Evolutionary conservation across 2,329 filamentous ascomycete genomes (phyloP), one percentile per base, ranked within the genome.

Genomic region (Colletotrichum limetticola): DNA sequence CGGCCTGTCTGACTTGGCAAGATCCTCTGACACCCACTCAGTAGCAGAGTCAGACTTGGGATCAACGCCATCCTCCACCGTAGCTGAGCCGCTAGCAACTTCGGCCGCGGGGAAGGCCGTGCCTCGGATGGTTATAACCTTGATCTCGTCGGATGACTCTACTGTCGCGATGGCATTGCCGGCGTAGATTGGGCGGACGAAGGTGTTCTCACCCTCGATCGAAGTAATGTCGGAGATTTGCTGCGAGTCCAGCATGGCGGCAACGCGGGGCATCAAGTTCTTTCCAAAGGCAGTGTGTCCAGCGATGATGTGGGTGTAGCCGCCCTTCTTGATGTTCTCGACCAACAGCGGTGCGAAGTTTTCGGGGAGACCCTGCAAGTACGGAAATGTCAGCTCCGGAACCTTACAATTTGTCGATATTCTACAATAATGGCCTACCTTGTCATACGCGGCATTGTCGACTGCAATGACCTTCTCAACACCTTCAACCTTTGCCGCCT

Each of bases 131-230:
- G 97, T 99, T 79, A 99, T 90, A 66, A 98, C 82, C 85, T 98
- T 99, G 82, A 95, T 90, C 19, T 88, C 81, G 80, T 99, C 97
- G 75, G 90, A 90, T 3, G 95, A 98, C 84, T 98, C 94, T 72
- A 99, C 95, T 11, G 97, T 99, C 46, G 97, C 91, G 80, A 99
- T 98, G 60, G 96, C 97, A 81, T 99, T 99, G 68, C 97, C 97
- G 71, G 97, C 97, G 83, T 99, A 99, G 80, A 99, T 98, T 32
- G 97, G 96, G 70, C 97, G 93, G 68, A 98, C 93, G 79, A 99
- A 99, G 14, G 95, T 98, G 82, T 96, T 95, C 83, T 98, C 95
- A 83, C 91, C 91, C 83, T 98, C 91, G 80, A 99, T 93, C 1
- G 85, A 88, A 22, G 92, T 98, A 77, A 98, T 94, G 82, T 99